These are phyloP conservation scores for Cucurbita argyrosperma DNA, from an alignment of 306 rosid species.

Conservation along the genomic window DNA sequence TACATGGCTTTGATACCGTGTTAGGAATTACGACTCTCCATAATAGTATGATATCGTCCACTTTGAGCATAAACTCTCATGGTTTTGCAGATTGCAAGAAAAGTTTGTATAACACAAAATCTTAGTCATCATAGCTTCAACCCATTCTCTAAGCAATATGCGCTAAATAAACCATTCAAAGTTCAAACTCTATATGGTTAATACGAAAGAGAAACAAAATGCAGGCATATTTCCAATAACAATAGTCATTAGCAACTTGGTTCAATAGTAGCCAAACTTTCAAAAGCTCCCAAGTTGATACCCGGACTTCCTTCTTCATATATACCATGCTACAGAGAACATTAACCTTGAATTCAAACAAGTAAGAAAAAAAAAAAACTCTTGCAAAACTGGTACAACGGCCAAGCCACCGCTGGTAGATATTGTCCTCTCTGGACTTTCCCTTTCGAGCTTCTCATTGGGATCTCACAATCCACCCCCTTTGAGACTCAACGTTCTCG, in stretches of 20 bases:
- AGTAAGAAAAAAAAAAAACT: not conserved
- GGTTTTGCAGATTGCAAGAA: no score
- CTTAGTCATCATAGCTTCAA: not conserved
- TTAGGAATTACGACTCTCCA: no score
- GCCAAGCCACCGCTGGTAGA: no score
- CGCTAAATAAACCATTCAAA: not conserved
- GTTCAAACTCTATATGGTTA: not conserved
- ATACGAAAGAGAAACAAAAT: not conserved
- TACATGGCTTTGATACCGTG: no score
- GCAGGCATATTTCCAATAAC: not conserved
- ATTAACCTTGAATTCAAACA: not conserved
- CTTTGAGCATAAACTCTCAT: no score
- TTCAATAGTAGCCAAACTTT: not conserved
- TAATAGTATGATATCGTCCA: no score
- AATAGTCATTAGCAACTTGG: not conserved
- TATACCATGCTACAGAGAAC: not conserved
- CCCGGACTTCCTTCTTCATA: not conserved
- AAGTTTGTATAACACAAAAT: not conserved
- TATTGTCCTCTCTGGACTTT: no score
- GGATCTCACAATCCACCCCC: no score
- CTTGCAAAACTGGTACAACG: not conserved
- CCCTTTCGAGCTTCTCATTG: no score
- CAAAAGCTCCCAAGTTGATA: not conserved
- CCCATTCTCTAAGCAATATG: not conserved
- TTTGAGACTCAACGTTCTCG: no score